Evolutionary conservation across 1,284 basidiomycete species (phyloP).

Genomic region (Moniliophthora roreri): DNA sequence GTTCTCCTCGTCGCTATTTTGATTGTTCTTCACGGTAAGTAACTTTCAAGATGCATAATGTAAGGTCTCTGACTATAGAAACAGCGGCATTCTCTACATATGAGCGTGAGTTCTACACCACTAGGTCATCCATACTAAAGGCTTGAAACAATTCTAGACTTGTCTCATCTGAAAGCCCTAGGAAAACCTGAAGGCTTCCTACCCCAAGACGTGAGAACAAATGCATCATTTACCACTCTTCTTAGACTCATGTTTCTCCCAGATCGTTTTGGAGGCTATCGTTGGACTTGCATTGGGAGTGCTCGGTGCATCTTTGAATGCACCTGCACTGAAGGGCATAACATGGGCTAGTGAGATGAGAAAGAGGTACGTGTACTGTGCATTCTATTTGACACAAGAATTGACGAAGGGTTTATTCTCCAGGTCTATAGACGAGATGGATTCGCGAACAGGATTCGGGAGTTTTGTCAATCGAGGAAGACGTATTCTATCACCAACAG

Average conservation of each 20-base stretch:
- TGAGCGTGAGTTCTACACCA: slow-evolving; percentile 52
- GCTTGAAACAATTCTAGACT: slow-evolving; percentile 41
- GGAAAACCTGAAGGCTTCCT: slow-evolving; percentile 65
- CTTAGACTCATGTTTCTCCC: slow-evolving; percentile 1
- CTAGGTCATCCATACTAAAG: background rate
- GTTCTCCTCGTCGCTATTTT: slow-evolving; percentile 45
- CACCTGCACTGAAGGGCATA: slow-evolving; percentile 74
- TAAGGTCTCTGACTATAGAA: slow-evolving; percentile 3
- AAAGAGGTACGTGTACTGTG: slow-evolving; percentile 66
- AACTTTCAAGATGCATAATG: background rate
- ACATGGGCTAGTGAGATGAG: slow-evolving; percentile 91
- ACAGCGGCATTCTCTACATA: slow-evolving; percentile 49
- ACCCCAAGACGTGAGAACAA: slow-evolving; percentile 56
- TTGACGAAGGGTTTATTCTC: slow-evolving; percentile 2
- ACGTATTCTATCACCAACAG: slow-evolving; percentile 33
- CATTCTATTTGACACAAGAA: no score
- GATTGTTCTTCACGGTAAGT: slow-evolving; percentile 52
- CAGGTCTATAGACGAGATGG: slow-evolving; percentile 80
- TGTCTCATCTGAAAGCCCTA: slow-evolving; percentile 72
- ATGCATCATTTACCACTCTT: background rate
- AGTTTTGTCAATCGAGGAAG: slow-evolving; percentile 68
- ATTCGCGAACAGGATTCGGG: slow-evolving; percentile 71
- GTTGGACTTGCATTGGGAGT: slow-evolving; percentile 67
- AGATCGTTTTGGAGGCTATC: slow-evolving; percentile 74
- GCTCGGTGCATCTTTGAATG: slow-evolving; percentile 67